phyloP scores from a whole-genome alignment of 1,284 basidiomycete genomes.

The Puccinia coronata region DNA sequence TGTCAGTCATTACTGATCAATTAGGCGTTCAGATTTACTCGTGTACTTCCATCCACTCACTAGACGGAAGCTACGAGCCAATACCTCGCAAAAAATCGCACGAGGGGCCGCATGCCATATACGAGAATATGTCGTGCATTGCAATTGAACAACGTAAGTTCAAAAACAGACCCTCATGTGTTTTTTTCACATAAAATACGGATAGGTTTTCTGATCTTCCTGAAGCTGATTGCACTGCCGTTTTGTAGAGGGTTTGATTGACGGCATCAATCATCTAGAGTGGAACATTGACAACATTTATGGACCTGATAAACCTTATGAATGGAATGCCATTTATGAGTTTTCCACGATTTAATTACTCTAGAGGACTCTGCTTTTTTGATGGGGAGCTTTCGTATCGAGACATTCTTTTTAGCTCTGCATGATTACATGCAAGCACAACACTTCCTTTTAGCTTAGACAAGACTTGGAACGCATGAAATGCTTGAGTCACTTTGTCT shows the following conservation, averaged over 20 bases:
- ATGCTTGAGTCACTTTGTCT: too few species aligned
- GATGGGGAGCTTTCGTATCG: too few species aligned
- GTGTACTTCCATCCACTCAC: constrained; percentile 61
- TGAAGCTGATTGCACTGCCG: background rate
- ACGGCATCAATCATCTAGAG: constrained; percentile 64
- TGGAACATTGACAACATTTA: constrained; percentile 63
- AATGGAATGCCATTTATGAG: constrained; percentile 62
- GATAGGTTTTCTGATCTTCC: too few species aligned
- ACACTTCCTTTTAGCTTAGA: too few species aligned
- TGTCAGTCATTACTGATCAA: constrained; percentile 65
- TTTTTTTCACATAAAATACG: too few species aligned
- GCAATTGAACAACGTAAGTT: constrained; percentile 63
- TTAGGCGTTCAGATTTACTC: constrained; percentile 63
- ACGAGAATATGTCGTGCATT: constrained; percentile 62
- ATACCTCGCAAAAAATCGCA: constrained; percentile 63
- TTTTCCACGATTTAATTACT: constrained; percentile 59
- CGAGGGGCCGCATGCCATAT: constrained; percentile 61
- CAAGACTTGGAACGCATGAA: too few species aligned
- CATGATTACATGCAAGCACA: too few species aligned
- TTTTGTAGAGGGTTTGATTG: constrained; percentile 62
- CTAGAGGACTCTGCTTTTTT: too few species aligned
- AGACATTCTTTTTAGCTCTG: too few species aligned
- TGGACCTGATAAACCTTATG: constrained; percentile 61
- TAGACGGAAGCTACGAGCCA: constrained; percentile 56
- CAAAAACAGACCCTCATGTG: too few species aligned